A percentile compares a stretch with the other conserved stretches of the same genome.
phyloP scores from a whole-genome alignment of 345 rosid genomes.

The Bruguiera gymnorhiza region DNA sequence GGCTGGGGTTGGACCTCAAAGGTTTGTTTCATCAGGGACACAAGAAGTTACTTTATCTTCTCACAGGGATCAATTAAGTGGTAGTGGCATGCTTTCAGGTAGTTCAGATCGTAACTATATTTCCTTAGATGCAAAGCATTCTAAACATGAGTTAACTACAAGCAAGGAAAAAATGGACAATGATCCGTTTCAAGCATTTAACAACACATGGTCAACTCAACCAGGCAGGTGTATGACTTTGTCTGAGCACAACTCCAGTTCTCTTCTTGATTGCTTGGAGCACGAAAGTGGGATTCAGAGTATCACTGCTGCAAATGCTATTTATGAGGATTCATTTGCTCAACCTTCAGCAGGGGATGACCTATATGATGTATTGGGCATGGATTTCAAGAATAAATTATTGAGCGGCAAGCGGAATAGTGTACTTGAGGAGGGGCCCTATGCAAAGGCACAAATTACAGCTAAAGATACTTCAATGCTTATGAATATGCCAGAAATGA shows the following conservation, averaged over 20 bases:
- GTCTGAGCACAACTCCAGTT: slow-evolving; percentile 23
- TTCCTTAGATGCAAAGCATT: slow-evolving; percentile 18
- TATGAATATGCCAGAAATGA: slow-evolving; percentile 33
- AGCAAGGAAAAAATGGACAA: slow-evolving; percentile 27
- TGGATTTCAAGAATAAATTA: slow-evolving; percentile 60
- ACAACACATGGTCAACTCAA: slow-evolving; percentile 18
- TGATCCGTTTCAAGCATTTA: slow-evolving; percentile 32
- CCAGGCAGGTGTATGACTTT: slow-evolving; percentile 16
- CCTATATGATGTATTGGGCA: slow-evolving; percentile 78
- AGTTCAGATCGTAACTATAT: slow-evolving; percentile 14
- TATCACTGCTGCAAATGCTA: slow-evolving; percentile 17
- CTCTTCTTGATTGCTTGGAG: slow-evolving; percentile 23
- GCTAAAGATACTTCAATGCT: slow-evolving; percentile 34
- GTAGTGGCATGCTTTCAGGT: slow-evolving; percentile 24
- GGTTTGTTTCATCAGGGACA: slow-evolving; percentile 23
- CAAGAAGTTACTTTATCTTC: slow-evolving; percentile 32
- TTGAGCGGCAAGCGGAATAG: slow-evolving; percentile 34
- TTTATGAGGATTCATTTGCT: slow-evolving; percentile 32
- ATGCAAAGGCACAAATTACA: slow-evolving; percentile 32
- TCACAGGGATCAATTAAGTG: slow-evolving; percentile 21
- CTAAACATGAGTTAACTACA: slow-evolving; percentile 19
- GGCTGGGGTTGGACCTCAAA: slow-evolving; percentile 19
- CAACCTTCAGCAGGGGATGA: slow-evolving; percentile 58
- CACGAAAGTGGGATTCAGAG: slow-evolving; percentile 26
- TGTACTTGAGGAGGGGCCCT: slow-evolving; percentile 22